Evolutionary conservation across 2,329 filamentous ascomycete species (phyloP).

Genomic region (Penicillium aurantiogriseum): DNA sequence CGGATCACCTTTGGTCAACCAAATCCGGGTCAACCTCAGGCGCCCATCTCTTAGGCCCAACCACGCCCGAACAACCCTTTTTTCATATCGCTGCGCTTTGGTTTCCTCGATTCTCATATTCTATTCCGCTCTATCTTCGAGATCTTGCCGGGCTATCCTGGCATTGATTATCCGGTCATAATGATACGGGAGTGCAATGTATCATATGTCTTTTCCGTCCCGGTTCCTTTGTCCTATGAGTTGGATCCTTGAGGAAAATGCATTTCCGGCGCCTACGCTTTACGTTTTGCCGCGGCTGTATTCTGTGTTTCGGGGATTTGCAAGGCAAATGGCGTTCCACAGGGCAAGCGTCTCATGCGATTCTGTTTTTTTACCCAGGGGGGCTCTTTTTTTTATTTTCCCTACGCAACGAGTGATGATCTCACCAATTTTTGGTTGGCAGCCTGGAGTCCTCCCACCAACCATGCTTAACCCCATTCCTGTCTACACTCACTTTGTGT

Average conservation of each 20-base stretch:
- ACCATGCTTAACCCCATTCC: not conserved
- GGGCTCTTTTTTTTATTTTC: not conserved
- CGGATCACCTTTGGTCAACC: conserved; percentile 29
- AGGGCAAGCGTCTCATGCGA: conserved; percentile 1
- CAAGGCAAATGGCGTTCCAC: conserved; percentile 21
- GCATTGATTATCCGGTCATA: conserved; percentile 15
- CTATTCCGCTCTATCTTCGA: not conserved
- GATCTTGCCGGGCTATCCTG: conserved; percentile 1
- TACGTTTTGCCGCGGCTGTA: conserved; percentile 7
- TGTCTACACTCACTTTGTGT: not conserved
- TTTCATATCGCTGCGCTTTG: not conserved
- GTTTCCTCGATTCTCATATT: not conserved
- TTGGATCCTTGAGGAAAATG: conserved; percentile 12
- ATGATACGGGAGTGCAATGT: conserved; percentile 27
- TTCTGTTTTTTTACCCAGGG: conserved; percentile 5
- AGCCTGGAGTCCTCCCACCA: not conserved
- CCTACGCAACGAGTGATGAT: conserved; percentile 6
- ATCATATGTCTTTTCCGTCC: conserved; percentile 29
- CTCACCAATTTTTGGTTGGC: not conserved
- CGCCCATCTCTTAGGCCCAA: conserved; percentile 30
- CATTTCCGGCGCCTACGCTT: conserved; percentile 18
- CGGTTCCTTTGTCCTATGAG: not conserved
- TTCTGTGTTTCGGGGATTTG: conserved; percentile 12
- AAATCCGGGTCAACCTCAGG: conserved; percentile 31
- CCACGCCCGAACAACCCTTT: not conserved